Base-by-base conservation (phyloP, 2,329 filamentous ascomycete species). In the Paecilomyces sp. region DNA sequence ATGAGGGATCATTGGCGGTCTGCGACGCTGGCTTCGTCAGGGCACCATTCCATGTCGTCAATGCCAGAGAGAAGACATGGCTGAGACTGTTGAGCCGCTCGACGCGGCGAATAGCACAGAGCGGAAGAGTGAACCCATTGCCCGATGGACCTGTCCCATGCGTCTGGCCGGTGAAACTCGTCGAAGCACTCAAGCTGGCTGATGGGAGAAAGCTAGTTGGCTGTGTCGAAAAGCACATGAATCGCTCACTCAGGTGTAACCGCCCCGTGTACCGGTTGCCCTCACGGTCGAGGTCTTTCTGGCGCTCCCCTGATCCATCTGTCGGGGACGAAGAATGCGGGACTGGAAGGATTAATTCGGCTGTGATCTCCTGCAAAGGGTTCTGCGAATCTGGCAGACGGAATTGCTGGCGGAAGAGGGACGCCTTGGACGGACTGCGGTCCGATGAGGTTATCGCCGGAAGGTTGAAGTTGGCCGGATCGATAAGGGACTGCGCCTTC, bases 161-260 rank as follows among this genome's bases (percentile, higher is more conserved):
- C 30, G 93, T 97, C 74, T 96, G 91, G 15, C 92, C 94, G 3
- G 91, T 95, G 77, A 95, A 97, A 60, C 86, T 85, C 54, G 88
- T 91, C 22, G 92, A 92, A 0, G 89, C 88, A 63, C 86, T 88
- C 22, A 89, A 86, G 73, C 87, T 96, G 15, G 93, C 89, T 0
- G 88, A 88, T 63, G 87, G 87, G 51, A 90, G 75, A 75, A 97
- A 97, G 78, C 91, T 95, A 9, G 91, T 90, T 15, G 91, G 88
- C 57, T 94, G 91, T 7, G 94, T 97, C 0, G 92, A 97, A 80
- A 99, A 99, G 81, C 92, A 97, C 67, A 99, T 86, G 77, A 90
- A 99, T 67, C 90, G 85, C 78, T 99, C 93, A 74, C 92, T 97
- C 64, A 99, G 80, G 74, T 99, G 93, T 57, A 99, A 84, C 75